A percentile compares a stretch with the other conserved stretches of the same genome.
Evolutionary conservation across 768 basidiomycete species (phyloP).

Genomic region (Termitomyces sp.): DNA sequence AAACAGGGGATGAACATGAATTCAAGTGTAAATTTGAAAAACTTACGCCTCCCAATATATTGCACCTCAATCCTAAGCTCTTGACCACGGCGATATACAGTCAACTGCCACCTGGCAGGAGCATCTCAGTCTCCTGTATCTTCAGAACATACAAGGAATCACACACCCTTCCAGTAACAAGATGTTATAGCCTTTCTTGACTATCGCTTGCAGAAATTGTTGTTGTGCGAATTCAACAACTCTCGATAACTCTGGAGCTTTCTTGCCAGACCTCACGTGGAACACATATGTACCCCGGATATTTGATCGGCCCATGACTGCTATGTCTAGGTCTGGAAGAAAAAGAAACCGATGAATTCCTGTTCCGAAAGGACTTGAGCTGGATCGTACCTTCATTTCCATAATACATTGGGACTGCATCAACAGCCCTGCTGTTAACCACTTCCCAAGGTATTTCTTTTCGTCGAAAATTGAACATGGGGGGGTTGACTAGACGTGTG

Average conservation of each 20-base stretch:
- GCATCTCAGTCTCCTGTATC: slow-evolving; percentile 2
- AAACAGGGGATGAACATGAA: slow-evolving; percentile 1
- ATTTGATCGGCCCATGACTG: slow-evolving; percentile 44
- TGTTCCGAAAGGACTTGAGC: neutral
- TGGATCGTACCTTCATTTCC: slow-evolving; percentile 48
- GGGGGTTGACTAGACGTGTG: neutral
- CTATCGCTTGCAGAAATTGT: slow-evolving; percentile 52
- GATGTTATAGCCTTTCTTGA: slow-evolving; percentile 53
- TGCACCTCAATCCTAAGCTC: slow-evolving; percentile 61
- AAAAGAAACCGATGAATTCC: neutral
- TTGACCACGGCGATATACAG: slow-evolving; percentile 57
- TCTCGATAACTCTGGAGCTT: slow-evolving; percentile 39
- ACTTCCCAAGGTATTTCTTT: slow-evolving; percentile 74
- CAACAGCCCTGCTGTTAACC: slow-evolving; percentile 57
- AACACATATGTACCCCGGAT: slow-evolving; percentile 60
- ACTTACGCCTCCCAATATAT: slow-evolving; percentile 59
- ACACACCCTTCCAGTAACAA: slow-evolving; percentile 62
- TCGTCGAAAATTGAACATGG: slow-evolving; percentile 44
- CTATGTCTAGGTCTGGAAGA: slow-evolving; percentile 50
- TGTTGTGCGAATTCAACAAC: slow-evolving; percentile 59
- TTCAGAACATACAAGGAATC: neutral
- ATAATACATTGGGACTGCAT: slow-evolving; percentile 59
- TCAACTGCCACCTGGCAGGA: slow-evolving; percentile 54
- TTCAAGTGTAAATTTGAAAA: neutral
- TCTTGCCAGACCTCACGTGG: slow-evolving; percentile 43